Conservation (phyloP, 306 rosid species). For the Aeschynomene evenia region DNA sequence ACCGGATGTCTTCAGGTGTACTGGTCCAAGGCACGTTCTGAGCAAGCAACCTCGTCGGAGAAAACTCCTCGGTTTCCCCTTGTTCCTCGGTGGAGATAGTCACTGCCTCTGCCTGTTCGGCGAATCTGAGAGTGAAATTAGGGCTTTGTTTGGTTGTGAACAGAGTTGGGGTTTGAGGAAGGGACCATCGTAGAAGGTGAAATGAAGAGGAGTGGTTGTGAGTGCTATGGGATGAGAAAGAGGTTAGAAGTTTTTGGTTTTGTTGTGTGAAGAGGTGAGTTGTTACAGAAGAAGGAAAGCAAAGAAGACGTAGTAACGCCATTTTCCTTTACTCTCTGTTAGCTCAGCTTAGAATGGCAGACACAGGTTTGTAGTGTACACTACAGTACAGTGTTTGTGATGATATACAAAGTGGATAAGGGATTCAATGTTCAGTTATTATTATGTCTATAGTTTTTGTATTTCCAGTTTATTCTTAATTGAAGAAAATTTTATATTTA, state of each 20-base stretch:
- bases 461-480: no score
- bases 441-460: no score
- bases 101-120: conserved; percentile 24
- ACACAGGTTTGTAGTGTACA: no score
- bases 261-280: conserved; percentile 29
- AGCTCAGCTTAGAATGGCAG: neutral
- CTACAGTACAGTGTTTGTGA: no score
- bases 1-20: conserved; percentile 82
- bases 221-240: conserved; percentile 29
- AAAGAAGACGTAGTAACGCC: conserved; percentile 55
- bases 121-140: conserved; percentile 33
- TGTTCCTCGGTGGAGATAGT: neutral
- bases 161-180: conserved; percentile 9
- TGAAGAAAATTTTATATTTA: no score
- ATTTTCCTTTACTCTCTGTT: conserved; percentile 21
- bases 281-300: conserved; percentile 40
- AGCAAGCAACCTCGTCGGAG: conserved; percentile 66
- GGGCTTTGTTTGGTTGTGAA: conserved; percentile 27
- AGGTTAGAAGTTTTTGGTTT: conserved; percentile 13
- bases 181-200: conserved; percentile 21
- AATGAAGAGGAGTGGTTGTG: conserved; percentile 34
- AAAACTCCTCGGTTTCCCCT: conserved; percentile 37
- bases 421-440: no score
- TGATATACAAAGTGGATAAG: no score
- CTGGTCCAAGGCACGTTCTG: conserved; percentile 87